Evolutionary conservation across 371 early-diverging fungal species (phyloP).

Genomic region (Catenaria anguillulae): DNA sequence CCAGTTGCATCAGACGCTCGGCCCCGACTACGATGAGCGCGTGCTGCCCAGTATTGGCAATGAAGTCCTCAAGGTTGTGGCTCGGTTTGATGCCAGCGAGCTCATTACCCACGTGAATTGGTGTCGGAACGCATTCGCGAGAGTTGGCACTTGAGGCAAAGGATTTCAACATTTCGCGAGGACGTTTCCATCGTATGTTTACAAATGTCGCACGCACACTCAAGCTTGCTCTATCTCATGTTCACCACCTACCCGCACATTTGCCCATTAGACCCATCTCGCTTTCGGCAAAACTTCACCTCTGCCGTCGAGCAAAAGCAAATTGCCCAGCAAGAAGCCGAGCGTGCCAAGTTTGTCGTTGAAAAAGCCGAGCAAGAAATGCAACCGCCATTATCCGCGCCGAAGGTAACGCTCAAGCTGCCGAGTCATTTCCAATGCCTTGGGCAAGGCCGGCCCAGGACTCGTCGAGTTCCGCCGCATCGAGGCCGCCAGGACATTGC

Average conservation of each 20-base stretch:
- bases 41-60: constrained; percentile 96
- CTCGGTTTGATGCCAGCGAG: constrained; percentile 95
- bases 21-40: constrained; percentile 92
- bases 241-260: no score
- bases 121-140: constrained; percentile 88
- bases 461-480: constrained; percentile 91
- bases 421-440: constrained; percentile 65
- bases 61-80: constrained; percentile 98
- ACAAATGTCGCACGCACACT: no score
- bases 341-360: constrained; percentile 86
- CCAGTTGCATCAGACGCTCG: constrained; percentile 75
- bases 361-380: constrained; percentile 95
- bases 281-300: constrained; percentile 96
- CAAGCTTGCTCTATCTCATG: no score
- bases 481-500: constrained; percentile 96
- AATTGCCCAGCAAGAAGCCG: constrained; percentile 82
- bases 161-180: constrained; percentile 89
- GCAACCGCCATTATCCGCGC: constrained; percentile 95
- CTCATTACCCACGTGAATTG: constrained; percentile 95
- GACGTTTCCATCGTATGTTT: constrained; percentile 74
- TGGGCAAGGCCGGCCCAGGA: constrained; percentile 82
- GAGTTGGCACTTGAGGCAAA: constrained; percentile 82
- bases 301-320: constrained; percentile 69
- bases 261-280: constrained; percentile 86
- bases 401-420: constrained; percentile 88